Evolutionary conservation across 352 stramenopile genomes (phyloP).

Genomic region (Globisporangium paroecandrum): DNA sequence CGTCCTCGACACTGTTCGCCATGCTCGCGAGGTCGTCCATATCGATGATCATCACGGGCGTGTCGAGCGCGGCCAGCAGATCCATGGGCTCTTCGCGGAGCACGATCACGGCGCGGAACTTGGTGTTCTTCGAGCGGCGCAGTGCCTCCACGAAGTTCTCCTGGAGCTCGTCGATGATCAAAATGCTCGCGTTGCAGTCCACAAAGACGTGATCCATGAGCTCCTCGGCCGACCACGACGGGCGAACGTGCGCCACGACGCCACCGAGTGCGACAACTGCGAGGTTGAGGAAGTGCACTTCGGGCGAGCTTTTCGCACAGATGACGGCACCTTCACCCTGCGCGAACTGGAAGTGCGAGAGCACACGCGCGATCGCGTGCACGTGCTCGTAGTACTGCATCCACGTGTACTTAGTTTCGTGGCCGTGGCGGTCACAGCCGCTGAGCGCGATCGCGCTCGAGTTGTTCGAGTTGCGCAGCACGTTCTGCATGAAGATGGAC

Average conservation of each 20-base stretch:
- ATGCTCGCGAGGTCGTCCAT: constrained; percentile 40
- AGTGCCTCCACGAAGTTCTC: constrained; percentile 43
- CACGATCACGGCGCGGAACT: constrained; percentile 46
- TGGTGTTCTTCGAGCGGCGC: constrained; percentile 19
- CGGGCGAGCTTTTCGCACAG: constrained; percentile 34
- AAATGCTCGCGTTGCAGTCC: constrained; percentile 41
- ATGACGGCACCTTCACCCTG: constrained; percentile 60
- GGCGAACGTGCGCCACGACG: constrained; percentile 53
- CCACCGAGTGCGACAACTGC: constrained; percentile 52
- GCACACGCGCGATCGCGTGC: constrained; percentile 32
- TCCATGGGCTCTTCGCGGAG: constrained; percentile 33
- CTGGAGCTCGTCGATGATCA: constrained; percentile 57
- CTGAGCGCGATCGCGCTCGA: constrained; percentile 16
- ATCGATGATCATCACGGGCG: constrained; percentile 43
- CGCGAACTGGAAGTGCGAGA: constrained; percentile 53
- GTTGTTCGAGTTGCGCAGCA: constrained; percentile 16
- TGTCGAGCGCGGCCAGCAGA: constrained; percentile 21
- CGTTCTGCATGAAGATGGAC: constrained; percentile 19
- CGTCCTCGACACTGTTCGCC: constrained; percentile 23
- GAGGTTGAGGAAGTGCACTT: constrained; percentile 60
- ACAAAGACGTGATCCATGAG: constrained; percentile 53
- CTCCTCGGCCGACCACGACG: constrained; percentile 48
- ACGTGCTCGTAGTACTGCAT: constrained; percentile 29
- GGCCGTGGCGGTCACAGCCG: constrained; percentile 2
- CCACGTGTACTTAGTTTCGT: constrained; percentile 29